Percentiles rank a stretch among this genome's conserved stretches.
These are phyloP conservation scores for Miscanthus lutarioriparius DNA, from an alignment of 176 grass and related monocot genomes.

Conservation along the genomic window DNA sequence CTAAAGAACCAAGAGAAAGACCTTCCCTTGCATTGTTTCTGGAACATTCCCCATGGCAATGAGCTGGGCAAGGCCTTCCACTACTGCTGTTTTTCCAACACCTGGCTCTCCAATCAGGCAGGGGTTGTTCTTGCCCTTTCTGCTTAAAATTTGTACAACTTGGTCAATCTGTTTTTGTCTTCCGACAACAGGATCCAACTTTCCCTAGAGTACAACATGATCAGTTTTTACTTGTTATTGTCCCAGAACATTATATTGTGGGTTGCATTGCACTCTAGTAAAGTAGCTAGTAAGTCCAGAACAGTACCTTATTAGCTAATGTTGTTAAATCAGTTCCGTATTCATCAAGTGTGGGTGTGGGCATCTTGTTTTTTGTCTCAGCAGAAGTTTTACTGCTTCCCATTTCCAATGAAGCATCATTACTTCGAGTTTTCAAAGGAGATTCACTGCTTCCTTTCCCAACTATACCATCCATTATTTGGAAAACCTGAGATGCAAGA, in stretches of 20 bases:
- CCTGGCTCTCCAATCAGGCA: slow-evolving; percentile 87
- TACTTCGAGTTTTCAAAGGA: not conserved
- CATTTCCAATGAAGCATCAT: not conserved
- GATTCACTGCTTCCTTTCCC: not conserved
- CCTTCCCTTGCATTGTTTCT: slow-evolving; percentile 81
- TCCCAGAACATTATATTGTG: not conserved
- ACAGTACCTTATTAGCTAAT: not conserved
- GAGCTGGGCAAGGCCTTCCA: slow-evolving; percentile 82
- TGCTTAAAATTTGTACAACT: slow-evolving; percentile 74
- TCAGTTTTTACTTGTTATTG: not conserved
- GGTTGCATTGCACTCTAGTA: too few species aligned
- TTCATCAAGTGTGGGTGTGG: slow-evolving; percentile 15
- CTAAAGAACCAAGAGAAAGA: not conserved
- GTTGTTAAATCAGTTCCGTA: slow-evolving; percentile 4
- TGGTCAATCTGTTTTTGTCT: slow-evolving; percentile 73
- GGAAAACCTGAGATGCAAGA: slow-evolving; percentile 9
- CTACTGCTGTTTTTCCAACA: slow-evolving; percentile 89
- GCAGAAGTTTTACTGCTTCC: not conserved
- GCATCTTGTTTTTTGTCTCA: not conserved
- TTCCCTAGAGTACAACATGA: not conserved
- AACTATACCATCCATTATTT: not conserved
- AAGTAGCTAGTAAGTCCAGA: not conserved
- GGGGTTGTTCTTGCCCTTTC: slow-evolving; percentile 85
- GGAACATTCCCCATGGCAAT: slow-evolving; percentile 83
- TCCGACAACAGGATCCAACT: slow-evolving; percentile 79